Base-by-base conservation (phyloP, 305 asterid species). In the Fraxinus albicans region DNA sequence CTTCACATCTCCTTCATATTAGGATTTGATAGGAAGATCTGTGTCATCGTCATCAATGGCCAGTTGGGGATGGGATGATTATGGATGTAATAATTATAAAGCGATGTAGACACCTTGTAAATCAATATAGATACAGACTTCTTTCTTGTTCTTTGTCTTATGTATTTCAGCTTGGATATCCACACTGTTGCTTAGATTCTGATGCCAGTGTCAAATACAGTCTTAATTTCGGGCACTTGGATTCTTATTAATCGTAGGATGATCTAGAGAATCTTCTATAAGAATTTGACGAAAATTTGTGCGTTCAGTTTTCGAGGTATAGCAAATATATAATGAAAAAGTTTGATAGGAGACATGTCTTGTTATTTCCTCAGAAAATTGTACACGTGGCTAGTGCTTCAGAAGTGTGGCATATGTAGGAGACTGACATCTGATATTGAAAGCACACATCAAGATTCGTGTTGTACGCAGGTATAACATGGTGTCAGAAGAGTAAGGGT, bases 11-110 rank as follows among this genome's bases (percentile, higher is more conserved):
- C 74, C 60, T 77, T 63, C 84, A 80, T 80, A 84, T 69, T 40
- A 79, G 84, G 87, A 76, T 35, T 84, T 80, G 83, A 81, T 80
- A 50, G 79, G 60, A 15, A 25, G 78, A 76, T 76, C 35, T 65
- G 17, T 65, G 35, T 27, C 73, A 27, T 65, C 4, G 36, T 25
- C 73, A 69, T 69, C 21, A 69, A 12, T 69, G 35, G 76, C 38
- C 76, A 27, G 40, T 31, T 69, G 40, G 76, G 76, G 8, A 35
- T 70, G 76, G 76, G 25, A 70, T 70, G 15, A 31, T 70, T 70
- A 27, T 67, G 31, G 34, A 67, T 67, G 73, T 67, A 25, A 27
- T 67, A 58, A 58, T 19, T 19, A 67, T 67, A 8, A 67, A 27
- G 36, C 3, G 38, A 70, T 4, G 76, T 70, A 70, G 76, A 70